Evolutionary conservation across 768 basidiomycete genomes (phyloP).

Genomic region (Lentinula detonsa): DNA sequence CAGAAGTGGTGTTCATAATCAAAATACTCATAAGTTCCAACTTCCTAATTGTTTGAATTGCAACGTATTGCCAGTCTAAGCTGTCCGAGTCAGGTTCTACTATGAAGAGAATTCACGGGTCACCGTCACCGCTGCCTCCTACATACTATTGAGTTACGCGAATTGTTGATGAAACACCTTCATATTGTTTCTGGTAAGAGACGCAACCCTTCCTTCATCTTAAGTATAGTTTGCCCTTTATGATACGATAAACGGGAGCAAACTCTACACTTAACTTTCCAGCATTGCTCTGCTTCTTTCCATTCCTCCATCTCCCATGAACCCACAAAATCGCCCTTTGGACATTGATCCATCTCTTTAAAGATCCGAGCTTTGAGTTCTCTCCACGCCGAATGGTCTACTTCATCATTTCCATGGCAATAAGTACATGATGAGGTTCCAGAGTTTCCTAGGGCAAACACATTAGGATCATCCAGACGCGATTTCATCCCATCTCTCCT

Average conservation of each 20-base stretch:
- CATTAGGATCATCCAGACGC: conserved; percentile 25
- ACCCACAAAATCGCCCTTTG: conserved; percentile 30
- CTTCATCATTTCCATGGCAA: conserved; percentile 28
- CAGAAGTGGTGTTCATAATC: too few relatives aligned
- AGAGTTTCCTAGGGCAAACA: conserved; percentile 33
- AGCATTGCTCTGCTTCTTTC: conserved; percentile 33
- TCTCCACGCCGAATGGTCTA: conserved; percentile 33
- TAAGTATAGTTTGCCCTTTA: neutral
- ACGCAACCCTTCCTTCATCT: neutral
- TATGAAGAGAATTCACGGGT: too few relatives aligned
- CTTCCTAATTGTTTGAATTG: too few relatives aligned
- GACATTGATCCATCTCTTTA: conserved; percentile 31
- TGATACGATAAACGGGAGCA: neutral
- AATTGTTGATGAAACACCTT: neutral
- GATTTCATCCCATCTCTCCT: conserved; percentile 31
- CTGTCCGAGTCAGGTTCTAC: too few relatives aligned
- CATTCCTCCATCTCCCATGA: conserved; percentile 36
- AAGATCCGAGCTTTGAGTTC: conserved; percentile 33
- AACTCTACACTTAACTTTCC: conserved; percentile 12
- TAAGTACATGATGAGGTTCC: conserved; percentile 20
- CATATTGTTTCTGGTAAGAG: neutral
- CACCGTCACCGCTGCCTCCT: too few relatives aligned
- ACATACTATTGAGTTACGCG: too few relatives aligned
- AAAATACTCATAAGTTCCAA: too few relatives aligned
- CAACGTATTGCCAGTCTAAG: too few relatives aligned